phyloP scores from a whole-genome alignment of 129 eudicot species.

The Logfia minima region DNA sequence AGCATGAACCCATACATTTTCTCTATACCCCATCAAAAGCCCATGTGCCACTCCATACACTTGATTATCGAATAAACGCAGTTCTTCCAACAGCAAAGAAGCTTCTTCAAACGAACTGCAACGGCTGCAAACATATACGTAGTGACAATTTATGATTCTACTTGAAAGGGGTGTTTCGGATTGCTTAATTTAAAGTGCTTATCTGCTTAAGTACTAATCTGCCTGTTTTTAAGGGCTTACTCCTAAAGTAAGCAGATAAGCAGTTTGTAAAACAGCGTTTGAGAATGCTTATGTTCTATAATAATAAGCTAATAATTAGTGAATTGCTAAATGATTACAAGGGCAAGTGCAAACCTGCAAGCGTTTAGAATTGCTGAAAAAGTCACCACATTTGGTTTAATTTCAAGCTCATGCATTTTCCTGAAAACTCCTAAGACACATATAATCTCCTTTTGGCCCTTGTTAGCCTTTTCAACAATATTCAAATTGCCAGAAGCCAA shows the following conservation, averaged over 20 bases:
- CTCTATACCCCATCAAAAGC: constrained; percentile 79
- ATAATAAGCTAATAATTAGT: not conserved
- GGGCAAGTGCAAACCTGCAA: constrained; percentile 68
- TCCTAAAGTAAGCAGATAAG: too few species aligned
- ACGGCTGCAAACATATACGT: constrained; percentile 55
- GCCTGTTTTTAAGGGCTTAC: too few species aligned
- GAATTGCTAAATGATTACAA: not conserved
- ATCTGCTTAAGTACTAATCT: too few species aligned
- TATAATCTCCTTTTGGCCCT: constrained; percentile 54
- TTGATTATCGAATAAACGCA: constrained; percentile 83
- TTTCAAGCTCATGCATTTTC: constrained; percentile 92
- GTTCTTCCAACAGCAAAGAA: constrained; percentile 80
- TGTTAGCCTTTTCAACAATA: constrained; percentile 33
- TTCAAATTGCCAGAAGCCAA: constrained; percentile 51
- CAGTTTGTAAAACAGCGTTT: too few species aligned
- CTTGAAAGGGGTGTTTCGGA: too few species aligned
- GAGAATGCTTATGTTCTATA: too few species aligned
- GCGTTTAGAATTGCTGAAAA: constrained; percentile 96
- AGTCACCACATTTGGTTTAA: constrained; percentile 93
- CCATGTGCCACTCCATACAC: constrained; percentile 97
- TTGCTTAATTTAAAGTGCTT: too few species aligned
- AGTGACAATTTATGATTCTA: not conserved
- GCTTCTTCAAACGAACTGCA: constrained; percentile 93
- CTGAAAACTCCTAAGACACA: constrained; percentile 76
- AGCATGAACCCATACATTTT: constrained; percentile 81